Percentiles rank a stretch among this genome's conserved stretches.
Evolutionary conservation across 1,139 yeast species (phyloP).

Genomic region (Pichia sp.): DNA sequence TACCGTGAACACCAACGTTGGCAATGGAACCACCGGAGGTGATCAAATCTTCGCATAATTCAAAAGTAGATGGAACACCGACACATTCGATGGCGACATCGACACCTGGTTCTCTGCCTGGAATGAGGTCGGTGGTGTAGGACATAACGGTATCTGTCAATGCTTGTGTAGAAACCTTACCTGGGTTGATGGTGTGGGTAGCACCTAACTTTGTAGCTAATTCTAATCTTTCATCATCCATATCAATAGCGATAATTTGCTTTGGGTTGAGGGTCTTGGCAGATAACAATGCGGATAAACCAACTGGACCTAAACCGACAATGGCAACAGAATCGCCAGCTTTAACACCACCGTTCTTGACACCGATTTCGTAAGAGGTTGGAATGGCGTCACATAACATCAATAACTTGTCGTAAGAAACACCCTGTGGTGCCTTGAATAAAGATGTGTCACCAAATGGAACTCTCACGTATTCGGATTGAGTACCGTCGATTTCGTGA

Average conservation of each 20-base stretch:
- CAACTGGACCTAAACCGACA: conserved; percentile 51
- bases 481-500: conserved; percentile 41
- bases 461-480: conserved; percentile 45
- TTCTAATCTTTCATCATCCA: conserved; percentile 41
- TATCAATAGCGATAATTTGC: conserved; percentile 41
- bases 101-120: conserved; percentile 38
- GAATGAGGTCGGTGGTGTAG: conserved; percentile 24
- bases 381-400: conserved; percentile 47
- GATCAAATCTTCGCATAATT: conserved; percentile 43
- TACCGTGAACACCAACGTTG: conserved; percentile 48
- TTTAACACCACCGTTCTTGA: conserved; percentile 38
- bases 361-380: conserved; percentile 47
- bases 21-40: conserved; percentile 48
- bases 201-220: conserved; percentile 44
- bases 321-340: conserved; percentile 45
- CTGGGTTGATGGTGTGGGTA: conserved; percentile 39
- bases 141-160: conserved; percentile 32
- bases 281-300: conserved; percentile 41
- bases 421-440: conserved; percentile 33
- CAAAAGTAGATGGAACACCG: conserved; percentile 45
- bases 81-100: conserved; percentile 51
- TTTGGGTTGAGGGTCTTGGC: conserved; percentile 39
- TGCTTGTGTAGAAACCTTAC: conserved; percentile 24
- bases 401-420: conserved; percentile 38
- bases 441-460: conserved; percentile 43